Evolutionary conservation across 352 stramenopile species (phyloP).

Genomic region (Globisporangium emineosum): DNA sequence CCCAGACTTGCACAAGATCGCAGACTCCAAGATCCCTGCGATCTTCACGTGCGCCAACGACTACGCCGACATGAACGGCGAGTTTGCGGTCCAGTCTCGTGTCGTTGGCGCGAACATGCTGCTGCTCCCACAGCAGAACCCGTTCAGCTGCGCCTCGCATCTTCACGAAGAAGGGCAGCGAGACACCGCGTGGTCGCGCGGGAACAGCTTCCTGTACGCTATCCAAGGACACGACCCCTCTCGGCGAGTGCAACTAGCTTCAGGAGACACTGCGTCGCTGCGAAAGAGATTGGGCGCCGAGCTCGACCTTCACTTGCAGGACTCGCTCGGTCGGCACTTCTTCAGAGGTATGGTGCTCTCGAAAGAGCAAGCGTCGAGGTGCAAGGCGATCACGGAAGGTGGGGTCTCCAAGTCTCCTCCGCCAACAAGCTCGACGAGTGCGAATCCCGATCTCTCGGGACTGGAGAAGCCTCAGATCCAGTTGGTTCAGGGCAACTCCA

Average conservation of each 20-base stretch:
- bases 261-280: slow-evolving; percentile 30
- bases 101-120: slow-evolving; percentile 62
- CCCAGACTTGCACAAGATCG: slow-evolving; percentile 54
- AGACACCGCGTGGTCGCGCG: slow-evolving; percentile 62
- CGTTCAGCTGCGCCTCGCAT: slow-evolving; percentile 69
- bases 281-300: slow-evolving; percentile 45
- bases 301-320: slow-evolving; percentile 48
- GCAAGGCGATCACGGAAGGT: slow-evolving; percentile 32
- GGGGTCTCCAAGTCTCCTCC: background rate
- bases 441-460: background rate
- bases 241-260: slow-evolving; percentile 22
- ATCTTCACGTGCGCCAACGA: slow-evolving; percentile 80
- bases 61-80: slow-evolving; percentile 76
- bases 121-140: slow-evolving; percentile 63
- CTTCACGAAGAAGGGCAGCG: slow-evolving; percentile 66
- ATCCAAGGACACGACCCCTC: slow-evolving; percentile 37
- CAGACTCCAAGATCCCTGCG: slow-evolving; percentile 42
- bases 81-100: slow-evolving; percentile 68
- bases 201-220: slow-evolving; percentile 70
- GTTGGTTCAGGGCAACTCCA: slow-evolving; percentile 24
- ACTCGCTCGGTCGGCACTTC: slow-evolving; percentile 56
- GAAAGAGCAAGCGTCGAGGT: slow-evolving; percentile 59
- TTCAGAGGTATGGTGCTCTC: slow-evolving; percentile 59
- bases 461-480: slow-evolving; percentile 44
- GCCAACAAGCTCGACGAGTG: background rate